Conservation (phyloP, 495 filamentous ascomycete species). For the Neurospora sp. region DNA sequence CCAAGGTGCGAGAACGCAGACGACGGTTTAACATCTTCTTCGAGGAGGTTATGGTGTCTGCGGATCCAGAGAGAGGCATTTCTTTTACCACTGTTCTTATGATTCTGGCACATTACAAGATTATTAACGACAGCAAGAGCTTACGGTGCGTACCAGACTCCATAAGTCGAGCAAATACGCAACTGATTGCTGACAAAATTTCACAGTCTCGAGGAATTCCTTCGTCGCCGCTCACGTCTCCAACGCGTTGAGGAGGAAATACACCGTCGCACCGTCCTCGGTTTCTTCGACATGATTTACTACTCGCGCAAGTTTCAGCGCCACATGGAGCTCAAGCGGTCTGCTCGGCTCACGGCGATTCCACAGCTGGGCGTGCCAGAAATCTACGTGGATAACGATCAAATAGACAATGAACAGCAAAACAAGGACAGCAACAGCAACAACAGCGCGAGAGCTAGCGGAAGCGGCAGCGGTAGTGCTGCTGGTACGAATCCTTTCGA, state of each 20-base stretch:
- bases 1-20: constrained; percentile 60
- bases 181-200: constrained; percentile 6
- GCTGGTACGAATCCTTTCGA: not conserved
- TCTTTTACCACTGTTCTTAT: constrained; percentile 91
- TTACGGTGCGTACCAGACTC: constrained; percentile 46
- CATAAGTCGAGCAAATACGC: not conserved
- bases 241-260: constrained; percentile 97
- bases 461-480: not conserved
- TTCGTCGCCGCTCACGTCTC: constrained; percentile 79
- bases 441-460: not conserved
- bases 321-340: constrained; percentile 53
- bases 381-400: constrained; percentile 70
- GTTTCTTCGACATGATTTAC: constrained; percentile 93
- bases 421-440: not conserved
- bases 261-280: constrained; percentile 73
- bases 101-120: constrained; percentile 97
- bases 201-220: constrained; percentile 76
- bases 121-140: constrained; percentile 96
- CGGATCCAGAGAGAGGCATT: constrained; percentile 77
- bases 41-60: constrained; percentile 91
- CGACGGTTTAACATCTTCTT: constrained; percentile 83
- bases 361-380: constrained; percentile 82
- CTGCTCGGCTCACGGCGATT: constrained; percentile 62
- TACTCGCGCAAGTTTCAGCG: constrained; percentile 77
- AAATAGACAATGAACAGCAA: constrained; percentile 2